These are phyloP conservation scores for Podila epigama DNA, from an alignment of 192 early-diverging fungal species.

Conservation along the genomic window DNA sequence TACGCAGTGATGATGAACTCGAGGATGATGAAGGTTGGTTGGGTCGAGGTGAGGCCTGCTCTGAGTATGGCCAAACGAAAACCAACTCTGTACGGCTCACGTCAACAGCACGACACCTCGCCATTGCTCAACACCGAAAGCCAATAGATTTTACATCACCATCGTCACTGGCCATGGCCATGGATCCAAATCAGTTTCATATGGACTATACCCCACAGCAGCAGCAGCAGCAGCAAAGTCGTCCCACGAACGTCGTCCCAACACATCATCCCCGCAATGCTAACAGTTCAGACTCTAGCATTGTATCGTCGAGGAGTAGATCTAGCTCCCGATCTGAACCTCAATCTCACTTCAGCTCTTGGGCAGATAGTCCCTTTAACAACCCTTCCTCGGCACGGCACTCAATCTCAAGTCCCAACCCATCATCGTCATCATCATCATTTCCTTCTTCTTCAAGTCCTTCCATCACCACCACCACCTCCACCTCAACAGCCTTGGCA, in stretches of 20 bases:
- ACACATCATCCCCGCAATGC: not conserved
- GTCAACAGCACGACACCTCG: constrained; percentile 9
- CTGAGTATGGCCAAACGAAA: constrained; percentile 24
- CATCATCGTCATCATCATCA: not conserved
- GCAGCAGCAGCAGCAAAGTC: not conserved
- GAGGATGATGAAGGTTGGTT: constrained; percentile 47
- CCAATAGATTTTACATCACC: constrained; percentile 2
- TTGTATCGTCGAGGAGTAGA: not conserved
- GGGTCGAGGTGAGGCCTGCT: constrained; percentile 17
- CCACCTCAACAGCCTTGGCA: too few relatives aligned
- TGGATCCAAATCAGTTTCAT: constrained; percentile 43
- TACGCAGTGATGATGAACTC: not conserved
- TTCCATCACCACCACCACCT: not conserved
- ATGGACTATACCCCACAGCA: not conserved
- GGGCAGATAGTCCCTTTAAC: constrained; percentile 5
- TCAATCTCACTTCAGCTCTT: constrained; percentile 16
- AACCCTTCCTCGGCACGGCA: not conserved
- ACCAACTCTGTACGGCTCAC: constrained; percentile 39
- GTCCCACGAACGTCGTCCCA: not conserved
- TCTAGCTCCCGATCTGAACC: not conserved
- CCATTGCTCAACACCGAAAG: not conserved
- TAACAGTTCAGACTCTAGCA: not conserved
- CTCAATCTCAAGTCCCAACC: not conserved
- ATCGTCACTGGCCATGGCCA: constrained; percentile 24
- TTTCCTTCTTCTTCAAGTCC: not conserved